These are phyloP conservation scores for Beauveria pseudobassiana DNA, from an alignment of 2,329 filamentous ascomycete species.

Conservation along the genomic window DNA sequence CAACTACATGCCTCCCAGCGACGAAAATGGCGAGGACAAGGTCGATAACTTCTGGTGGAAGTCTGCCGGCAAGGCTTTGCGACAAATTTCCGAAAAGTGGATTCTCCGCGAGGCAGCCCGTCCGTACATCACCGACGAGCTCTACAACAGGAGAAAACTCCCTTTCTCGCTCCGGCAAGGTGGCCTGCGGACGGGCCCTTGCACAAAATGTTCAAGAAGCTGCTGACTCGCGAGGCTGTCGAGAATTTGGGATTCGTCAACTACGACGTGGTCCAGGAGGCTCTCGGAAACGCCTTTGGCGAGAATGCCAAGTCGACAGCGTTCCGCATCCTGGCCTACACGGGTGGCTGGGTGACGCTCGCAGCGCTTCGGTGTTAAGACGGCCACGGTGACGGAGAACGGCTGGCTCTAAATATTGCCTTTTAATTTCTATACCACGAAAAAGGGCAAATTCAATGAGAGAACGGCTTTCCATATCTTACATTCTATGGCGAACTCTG, in stretches of 20 bases:
- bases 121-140: slow-evolving; percentile 43
- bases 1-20: slow-evolving; percentile 7
- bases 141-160: slow-evolving; percentile 43
- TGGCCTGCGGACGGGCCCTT: slow-evolving; percentile 36
- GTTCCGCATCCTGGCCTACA: slow-evolving; percentile 30
- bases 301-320: slow-evolving; percentile 9
- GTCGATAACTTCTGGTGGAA: slow-evolving; percentile 5
- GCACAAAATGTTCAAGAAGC: slow-evolving; percentile 23
- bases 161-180: slow-evolving; percentile 35
- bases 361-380: slow-evolving; percentile 34
- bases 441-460: background rate
- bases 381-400: slow-evolving; percentile 15
- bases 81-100: slow-evolving; percentile 38
- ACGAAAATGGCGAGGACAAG: background rate
- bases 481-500: background rate
- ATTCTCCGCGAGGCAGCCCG: slow-evolving; percentile 41
- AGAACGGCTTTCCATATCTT: background rate
- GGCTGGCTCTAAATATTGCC: background rate
- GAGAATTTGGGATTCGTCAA: background rate
- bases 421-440: background rate
- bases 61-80: slow-evolving; percentile 11
- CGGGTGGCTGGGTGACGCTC: slow-evolving; percentile 36
- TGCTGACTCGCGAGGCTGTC: slow-evolving; percentile 21
- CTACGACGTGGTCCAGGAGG: background rate
- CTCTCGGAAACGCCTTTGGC: background rate